Conservation (phyloP, 192 early-diverging fungal genomes). For the Ramicandelaber brevisporus region DNA sequence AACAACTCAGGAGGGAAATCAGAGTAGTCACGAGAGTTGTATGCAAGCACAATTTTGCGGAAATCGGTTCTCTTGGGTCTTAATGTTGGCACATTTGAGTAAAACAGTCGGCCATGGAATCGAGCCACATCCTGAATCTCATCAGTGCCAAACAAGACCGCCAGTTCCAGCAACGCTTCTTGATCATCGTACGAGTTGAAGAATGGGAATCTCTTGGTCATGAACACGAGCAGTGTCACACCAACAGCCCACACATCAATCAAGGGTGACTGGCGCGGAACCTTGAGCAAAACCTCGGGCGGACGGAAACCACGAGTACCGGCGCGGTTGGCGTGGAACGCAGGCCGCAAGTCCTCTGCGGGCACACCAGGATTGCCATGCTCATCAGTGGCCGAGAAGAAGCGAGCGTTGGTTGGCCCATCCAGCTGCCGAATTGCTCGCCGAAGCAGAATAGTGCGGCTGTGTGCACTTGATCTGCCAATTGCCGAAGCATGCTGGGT, state of each 20-base stretch:
- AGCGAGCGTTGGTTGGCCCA: constrained; percentile 10
- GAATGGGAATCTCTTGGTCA: constrained; percentile 69
- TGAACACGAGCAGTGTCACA: constrained; percentile 53
- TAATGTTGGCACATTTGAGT: constrained; percentile 17
- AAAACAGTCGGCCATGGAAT: constrained; percentile 18
- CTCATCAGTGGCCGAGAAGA: constrained; percentile 14
- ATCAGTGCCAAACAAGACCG: constrained; percentile 42
- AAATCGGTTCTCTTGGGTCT: constrained; percentile 16
- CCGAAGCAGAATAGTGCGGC: too few relatives aligned
- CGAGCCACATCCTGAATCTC: constrained; percentile 47
- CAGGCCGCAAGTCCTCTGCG: constrained; percentile 22
- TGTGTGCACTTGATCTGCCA: too few relatives aligned
- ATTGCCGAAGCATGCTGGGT: constrained; percentile 10
- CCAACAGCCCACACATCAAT: constrained; percentile 88
- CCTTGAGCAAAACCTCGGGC: constrained; percentile 73
- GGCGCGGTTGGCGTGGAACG: constrained; percentile 50
- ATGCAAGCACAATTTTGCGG: constrained; percentile 16
- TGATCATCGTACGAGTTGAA: constrained; percentile 68
- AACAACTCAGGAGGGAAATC: constrained; percentile 15
- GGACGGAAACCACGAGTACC: constrained; percentile 86
- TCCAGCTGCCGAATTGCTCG: too few relatives aligned
- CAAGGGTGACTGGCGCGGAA: constrained; percentile 44
- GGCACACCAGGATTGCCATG: constrained; percentile 14
- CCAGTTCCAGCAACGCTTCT: constrained; percentile 67
- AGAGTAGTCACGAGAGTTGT: constrained; percentile 11